These are phyloP conservation scores for Blastocystis sp. DNA, from an alignment of 352 stramenopile genomes.

Conservation along the genomic window DNA sequence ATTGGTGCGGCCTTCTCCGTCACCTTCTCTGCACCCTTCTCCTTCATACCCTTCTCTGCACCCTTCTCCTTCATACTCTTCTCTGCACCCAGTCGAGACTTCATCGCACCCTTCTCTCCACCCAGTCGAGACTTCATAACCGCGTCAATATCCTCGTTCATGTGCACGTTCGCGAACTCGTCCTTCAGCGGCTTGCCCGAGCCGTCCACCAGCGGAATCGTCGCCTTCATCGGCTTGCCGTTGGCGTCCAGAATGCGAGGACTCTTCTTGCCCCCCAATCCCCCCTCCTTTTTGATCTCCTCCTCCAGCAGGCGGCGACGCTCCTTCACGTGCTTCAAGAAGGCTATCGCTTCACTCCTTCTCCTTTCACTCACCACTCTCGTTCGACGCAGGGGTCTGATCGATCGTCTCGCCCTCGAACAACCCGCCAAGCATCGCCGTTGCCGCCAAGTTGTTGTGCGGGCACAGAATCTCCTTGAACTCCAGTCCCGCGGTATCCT, in stretches of 20 bases:
- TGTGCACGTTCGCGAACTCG: background rate
- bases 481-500: background rate
- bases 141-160: constrained; percentile 61
- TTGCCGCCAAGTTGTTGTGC: constrained; percentile 61
- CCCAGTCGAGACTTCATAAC: background rate
- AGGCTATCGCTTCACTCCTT: background rate
- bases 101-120: background rate
- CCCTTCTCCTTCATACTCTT: background rate
- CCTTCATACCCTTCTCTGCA: background rate
- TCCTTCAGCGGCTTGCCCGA: background rate
- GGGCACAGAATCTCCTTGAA: constrained; percentile 65
- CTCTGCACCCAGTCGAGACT: background rate
- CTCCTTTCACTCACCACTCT: constrained; percentile 1
- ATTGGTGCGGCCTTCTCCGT: constrained; percentile 23
- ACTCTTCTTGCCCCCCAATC: background rate
- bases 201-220: background rate
- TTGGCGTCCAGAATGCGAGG: background rate
- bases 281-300: background rate
- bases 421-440: constrained; percentile 51
- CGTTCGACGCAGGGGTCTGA: background rate
- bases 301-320: constrained; percentile 38
- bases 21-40: too few species aligned
- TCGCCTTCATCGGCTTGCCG: background rate
- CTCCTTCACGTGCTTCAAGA: constrained; percentile 42
- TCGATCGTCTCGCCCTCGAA: constrained; percentile 61